Evolutionary conservation across 31 red algal species (phyloP).

Genomic region (Asparagopsis taxiformis): DNA sequence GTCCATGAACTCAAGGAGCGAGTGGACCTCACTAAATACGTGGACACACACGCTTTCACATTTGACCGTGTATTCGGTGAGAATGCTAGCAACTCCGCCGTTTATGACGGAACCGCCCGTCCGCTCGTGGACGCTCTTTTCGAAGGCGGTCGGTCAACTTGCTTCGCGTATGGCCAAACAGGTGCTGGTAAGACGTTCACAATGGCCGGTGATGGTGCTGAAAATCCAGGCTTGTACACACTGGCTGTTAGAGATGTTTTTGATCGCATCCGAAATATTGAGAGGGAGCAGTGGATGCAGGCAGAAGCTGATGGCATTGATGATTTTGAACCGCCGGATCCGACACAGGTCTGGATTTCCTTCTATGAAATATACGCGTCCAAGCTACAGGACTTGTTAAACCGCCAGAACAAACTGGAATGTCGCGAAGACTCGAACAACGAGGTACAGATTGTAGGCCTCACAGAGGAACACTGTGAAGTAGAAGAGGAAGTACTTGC

Average conservation of each 20-base stretch:
- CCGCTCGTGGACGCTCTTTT: constrained; percentile 83
- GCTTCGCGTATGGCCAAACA: constrained; percentile 97
- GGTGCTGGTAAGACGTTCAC: constrained; percentile 97
- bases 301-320: constrained; percentile 54
- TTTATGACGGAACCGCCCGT: constrained; percentile 67
- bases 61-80: constrained; percentile 86
- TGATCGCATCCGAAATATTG: constrained; percentile 52
- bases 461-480: constrained; percentile 53
- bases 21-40: constrained; percentile 79
- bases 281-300: constrained; percentile 35
- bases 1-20: constrained; percentile 65
- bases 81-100: constrained; percentile 46
- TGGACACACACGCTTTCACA: constrained; percentile 63
- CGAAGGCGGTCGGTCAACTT: constrained; percentile 79
- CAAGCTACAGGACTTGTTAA: constrained; percentile 74
- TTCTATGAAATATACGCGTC: constrained; percentile 91
- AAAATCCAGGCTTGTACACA: constrained; percentile 82
- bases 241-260: constrained; percentile 78
- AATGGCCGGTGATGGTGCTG: constrained; percentile 68
- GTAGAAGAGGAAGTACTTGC: constrained; percentile 63
- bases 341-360: constrained; percentile 66
- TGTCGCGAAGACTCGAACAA: constrained; percentile 78
- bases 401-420: constrained; percentile 53
- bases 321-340: constrained; percentile 59
- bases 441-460: constrained; percentile 71